Percentiles rank a stretch among this genome's conserved stretches.
These are phyloP conservation scores for Tagetes patula DNA, from an alignment of 129 eudicot genomes.

Conservation along the genomic window DNA sequence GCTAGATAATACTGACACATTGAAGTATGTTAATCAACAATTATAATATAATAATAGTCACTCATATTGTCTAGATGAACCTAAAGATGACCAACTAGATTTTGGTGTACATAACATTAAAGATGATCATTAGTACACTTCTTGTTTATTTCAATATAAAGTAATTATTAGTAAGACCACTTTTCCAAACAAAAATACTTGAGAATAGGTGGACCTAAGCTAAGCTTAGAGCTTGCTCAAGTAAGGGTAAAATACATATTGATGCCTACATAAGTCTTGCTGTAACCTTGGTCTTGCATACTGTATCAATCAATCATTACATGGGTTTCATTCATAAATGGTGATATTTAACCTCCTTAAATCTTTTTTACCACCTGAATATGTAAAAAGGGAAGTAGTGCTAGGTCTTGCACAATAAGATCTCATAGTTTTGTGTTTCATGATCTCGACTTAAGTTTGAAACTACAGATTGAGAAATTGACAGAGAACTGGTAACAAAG, in stretches of 20 bases:
- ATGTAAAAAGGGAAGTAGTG: background rate
- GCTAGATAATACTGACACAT: background rate
- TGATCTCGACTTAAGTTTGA: background rate
- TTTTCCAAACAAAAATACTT: slow-evolving; percentile 2
- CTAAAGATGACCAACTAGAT: background rate
- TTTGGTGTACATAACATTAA: background rate
- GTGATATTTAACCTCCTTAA: background rate
- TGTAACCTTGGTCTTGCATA: background rate
- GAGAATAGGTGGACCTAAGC: slow-evolving; percentile 10
- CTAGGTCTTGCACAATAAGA: background rate
- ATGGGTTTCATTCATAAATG: background rate
- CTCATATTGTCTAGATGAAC: background rate
- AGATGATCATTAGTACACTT: background rate
- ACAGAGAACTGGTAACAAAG: background rate
- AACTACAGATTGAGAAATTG: background rate
- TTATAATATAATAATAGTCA: slow-evolving; percentile 1
- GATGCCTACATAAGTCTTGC: background rate
- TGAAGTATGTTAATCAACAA: background rate
- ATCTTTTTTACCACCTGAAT: background rate
- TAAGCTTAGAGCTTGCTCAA: slow-evolving; percentile 10
- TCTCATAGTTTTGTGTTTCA: background rate
- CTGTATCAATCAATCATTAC: background rate
- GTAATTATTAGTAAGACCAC: background rate
- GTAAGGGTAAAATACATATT: background rate
- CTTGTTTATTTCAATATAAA: background rate